Base-by-base conservation (phyloP, 768 basidiomycete genomes). In the Lactifluus piperatus region DNA sequence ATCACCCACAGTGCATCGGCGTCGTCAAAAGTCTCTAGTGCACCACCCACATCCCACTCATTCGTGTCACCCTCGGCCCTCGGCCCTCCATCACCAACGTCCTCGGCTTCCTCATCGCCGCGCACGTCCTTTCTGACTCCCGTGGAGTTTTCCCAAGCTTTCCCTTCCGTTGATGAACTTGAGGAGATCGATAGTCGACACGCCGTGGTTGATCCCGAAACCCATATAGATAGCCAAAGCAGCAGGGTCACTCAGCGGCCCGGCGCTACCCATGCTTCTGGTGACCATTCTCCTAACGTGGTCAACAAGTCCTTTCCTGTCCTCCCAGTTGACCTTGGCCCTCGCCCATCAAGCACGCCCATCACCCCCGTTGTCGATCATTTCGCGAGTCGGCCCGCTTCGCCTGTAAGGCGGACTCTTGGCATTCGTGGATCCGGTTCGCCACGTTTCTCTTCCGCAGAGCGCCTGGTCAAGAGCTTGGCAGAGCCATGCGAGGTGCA, bases 101-200 rank as follows among this genome's bases (percentile, higher is more conserved):
- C 86, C 9, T 85, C 85, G 1, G 77, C 82, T 16, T 83, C 86
- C 14, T 83, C 85, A 2, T 85, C 83, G 10, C 82, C 84, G 4
- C 79, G 71, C 30, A 68, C 69, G 58, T 64, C 68, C 37, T 74
- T 69, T 56, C 60, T 70, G 9, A 74, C 77, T 39, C 62, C 83
- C n/a, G 73, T 78, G 8, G 83, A 82, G 34, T 88, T 89, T 65
- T 71, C 78, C 5, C 78, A 81, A 50, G 70, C 78, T n/a, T 91
- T 91, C 62, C 88, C 88, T 0, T 79, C 88, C 9, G 86, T 91
- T 65, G 82, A 87, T 66, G 86, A 90, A 67, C 72, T 91, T 29
- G 82, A 89, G 60, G 83, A 84, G 68, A 71, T 75, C 55, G 74
- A 77, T 13, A 69, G 70, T 7, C 74, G 81, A 62, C 72, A 70